A percentile compares a stretch with the other conserved stretches of the same genome.
Conservation (phyloP, 2,329 filamentous ascomycete genomes). For the Diaporthe ampelina region DNA sequence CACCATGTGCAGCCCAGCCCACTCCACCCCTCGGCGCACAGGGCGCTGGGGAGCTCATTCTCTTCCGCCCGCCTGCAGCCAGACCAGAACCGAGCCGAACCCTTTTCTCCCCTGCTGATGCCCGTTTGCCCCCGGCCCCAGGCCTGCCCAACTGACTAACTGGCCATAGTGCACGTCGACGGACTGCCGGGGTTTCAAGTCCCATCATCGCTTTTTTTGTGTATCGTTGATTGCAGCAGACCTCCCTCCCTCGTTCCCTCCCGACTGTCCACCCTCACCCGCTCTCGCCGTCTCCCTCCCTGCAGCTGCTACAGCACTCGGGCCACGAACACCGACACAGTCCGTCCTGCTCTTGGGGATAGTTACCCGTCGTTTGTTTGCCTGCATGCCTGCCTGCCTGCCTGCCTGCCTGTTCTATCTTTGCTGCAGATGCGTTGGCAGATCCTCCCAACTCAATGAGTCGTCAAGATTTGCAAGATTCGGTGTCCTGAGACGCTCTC, state of each 20-base stretch:
- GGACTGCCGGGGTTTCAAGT: slow-evolving; percentile 33
- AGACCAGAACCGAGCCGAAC: slow-evolving; percentile 17
- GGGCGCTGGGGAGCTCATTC: slow-evolving; percentile 31
- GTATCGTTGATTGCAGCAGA: slow-evolving; percentile 19
- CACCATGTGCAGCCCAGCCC: slow-evolving; percentile 32
- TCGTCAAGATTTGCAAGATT: slow-evolving; percentile 27
- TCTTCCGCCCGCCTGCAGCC: slow-evolving; percentile 25
- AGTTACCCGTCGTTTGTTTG: background rate
- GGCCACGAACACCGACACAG: background rate
- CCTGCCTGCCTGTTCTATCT: slow-evolving; percentile 13
- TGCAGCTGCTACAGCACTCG: background rate
- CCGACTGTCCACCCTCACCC: background rate
- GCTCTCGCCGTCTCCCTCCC: background rate
- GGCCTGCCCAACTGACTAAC: background rate
- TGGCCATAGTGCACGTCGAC: background rate
- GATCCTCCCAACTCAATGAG: slow-evolving; percentile 26
- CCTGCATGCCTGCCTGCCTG: background rate
- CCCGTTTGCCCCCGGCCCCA: background rate
- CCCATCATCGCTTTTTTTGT: background rate
- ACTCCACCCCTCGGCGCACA: slow-evolving; percentile 34
- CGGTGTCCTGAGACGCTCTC: slow-evolving; percentile 21
- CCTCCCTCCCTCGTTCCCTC: slow-evolving; percentile 4
- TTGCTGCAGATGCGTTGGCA: slow-evolving; percentile 29
- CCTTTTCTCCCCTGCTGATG: slow-evolving; percentile 20
- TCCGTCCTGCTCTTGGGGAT: background rate